phyloP scores from a whole-genome alignment of 2,329 filamentous ascomycete species.

The Purpureocillium lavendulum region DNA sequence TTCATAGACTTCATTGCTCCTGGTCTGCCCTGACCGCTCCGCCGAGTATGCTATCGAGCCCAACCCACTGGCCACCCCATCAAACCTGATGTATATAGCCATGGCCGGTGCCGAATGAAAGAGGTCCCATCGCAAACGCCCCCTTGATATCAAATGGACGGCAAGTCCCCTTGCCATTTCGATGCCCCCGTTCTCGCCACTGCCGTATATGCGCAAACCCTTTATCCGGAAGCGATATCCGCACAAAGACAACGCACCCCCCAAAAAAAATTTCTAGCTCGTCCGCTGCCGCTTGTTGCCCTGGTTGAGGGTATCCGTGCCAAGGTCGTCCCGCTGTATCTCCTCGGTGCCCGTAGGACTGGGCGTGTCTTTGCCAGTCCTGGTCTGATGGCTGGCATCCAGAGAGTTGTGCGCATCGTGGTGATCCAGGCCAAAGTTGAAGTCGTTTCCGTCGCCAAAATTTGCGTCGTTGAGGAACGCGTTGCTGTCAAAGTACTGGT shows the following conservation, averaged over 20 bases:
- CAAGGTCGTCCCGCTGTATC: conserved; percentile 34
- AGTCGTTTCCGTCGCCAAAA: conserved; percentile 37
- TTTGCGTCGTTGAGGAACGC: conserved; percentile 27
- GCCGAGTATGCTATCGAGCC: no score
- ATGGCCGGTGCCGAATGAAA: no score
- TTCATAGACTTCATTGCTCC: no score
- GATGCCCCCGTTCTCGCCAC: not conserved
- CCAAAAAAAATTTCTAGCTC: conserved; percentile 10
- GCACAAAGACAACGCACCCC: no score
- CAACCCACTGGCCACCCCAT: no score
- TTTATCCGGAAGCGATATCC: no score
- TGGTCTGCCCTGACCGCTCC: no score
- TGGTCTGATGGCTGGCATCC: not conserved
- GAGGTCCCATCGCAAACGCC: no score
- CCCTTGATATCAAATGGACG: no score
- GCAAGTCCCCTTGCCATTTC: not conserved
- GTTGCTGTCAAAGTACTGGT: conserved; percentile 41
- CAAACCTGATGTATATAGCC: no score
- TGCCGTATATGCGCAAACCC: no score
- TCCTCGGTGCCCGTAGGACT: conserved; percentile 44
- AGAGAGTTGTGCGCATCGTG: conserved; percentile 13
- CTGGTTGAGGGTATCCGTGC: conserved; percentile 13
- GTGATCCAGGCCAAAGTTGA: conserved; percentile 41
- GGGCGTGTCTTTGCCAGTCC: conserved; percentile 26
- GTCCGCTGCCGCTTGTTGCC: conserved; percentile 30